phyloP scores from a whole-genome alignment of 2,329 filamentous ascomycete genomes.

The Ophiostoma ips region DNA sequence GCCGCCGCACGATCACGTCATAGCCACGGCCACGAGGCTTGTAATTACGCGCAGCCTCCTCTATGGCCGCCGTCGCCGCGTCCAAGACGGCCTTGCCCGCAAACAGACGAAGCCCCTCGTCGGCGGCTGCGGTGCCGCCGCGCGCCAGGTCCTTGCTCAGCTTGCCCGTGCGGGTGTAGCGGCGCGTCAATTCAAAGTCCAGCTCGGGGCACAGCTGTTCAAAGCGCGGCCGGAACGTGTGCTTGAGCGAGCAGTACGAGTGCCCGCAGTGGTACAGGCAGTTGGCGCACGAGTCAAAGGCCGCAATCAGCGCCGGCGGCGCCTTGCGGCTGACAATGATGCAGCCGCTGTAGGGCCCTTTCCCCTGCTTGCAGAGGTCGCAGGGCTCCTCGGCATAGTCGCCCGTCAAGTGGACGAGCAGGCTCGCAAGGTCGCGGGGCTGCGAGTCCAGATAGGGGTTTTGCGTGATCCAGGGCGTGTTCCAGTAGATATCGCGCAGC shows the following conservation, averaged over 20 bases:
- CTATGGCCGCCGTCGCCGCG: not conserved
- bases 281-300: conserved; percentile 17
- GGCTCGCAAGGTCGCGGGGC: conserved; percentile 17
- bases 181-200: not conserved
- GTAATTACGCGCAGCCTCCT: no score
- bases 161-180: not conserved
- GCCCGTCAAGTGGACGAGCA: conserved; percentile 21
- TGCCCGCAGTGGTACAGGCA: conserved; percentile 18
- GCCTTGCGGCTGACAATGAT: conserved; percentile 14
- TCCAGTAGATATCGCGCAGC: conserved; percentile 19
- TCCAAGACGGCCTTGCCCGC: not conserved
- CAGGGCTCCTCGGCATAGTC: conserved; percentile 17
- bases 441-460: conserved; percentile 15
- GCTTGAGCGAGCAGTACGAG: conserved; percentile 14
- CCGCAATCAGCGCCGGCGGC: conserved; percentile 3
- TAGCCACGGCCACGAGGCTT: no score
- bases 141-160: not conserved
- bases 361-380: conserved; percentile 13
- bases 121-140: not conserved
- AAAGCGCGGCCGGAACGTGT: conserved; percentile 7
- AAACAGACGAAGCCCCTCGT: not conserved
- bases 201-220: conserved; percentile 7
- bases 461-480: conserved; percentile 12
- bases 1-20: not conserved
- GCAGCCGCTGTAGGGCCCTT: conserved; percentile 20